phyloP scores from a whole-genome alignment of 345 rosid genomes.

The Atalantia buxifolia region DNA sequence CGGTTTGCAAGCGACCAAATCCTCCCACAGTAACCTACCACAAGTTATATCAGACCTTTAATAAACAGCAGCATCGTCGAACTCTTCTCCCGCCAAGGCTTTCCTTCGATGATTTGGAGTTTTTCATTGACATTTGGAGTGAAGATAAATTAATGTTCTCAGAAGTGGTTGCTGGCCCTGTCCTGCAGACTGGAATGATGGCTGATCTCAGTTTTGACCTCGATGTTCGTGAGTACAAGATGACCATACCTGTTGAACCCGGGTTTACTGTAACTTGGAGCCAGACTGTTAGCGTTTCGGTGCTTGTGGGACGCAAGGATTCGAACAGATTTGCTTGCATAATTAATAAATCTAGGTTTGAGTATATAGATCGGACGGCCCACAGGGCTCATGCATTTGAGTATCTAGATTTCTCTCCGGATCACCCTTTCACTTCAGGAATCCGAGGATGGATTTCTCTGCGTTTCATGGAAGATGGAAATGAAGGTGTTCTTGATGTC shows the following conservation, averaged over 20 bases:
- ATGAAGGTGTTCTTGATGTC: conserved; percentile 56
- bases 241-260: conserved; percentile 77
- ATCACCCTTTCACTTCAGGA: conserved; percentile 69
- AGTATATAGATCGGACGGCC: conserved; percentile 66
- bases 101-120: conserved; percentile 71
- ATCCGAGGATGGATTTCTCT: conserved; percentile 85
- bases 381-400: conserved; percentile 78
- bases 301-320: conserved; percentile 75
- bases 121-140: conserved; percentile 82
- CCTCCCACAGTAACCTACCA: conserved; percentile 66
- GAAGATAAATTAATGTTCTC: conserved; percentile 72
- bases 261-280: conserved; percentile 52
- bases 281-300: conserved; percentile 62
- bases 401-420: conserved; percentile 76
- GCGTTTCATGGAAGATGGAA: conserved; percentile 67
- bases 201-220: conserved; percentile 48
- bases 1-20: conserved; percentile 63
- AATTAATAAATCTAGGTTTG: conserved; percentile 60
- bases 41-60: conserved; percentile 64
- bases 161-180: conserved; percentile 66
- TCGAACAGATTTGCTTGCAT: conserved; percentile 66
- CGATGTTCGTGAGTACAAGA: conserved; percentile 55
- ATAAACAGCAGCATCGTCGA: conserved; percentile 45
- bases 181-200: conserved; percentile 55
- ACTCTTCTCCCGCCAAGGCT: conserved; percentile 68